A percentile compares a stretch with the other conserved stretches of the same genome.
Evolutionary conservation across 2,329 filamentous ascomycete species (phyloP).

Genomic region (Cryphonectria radicalis): DNA sequence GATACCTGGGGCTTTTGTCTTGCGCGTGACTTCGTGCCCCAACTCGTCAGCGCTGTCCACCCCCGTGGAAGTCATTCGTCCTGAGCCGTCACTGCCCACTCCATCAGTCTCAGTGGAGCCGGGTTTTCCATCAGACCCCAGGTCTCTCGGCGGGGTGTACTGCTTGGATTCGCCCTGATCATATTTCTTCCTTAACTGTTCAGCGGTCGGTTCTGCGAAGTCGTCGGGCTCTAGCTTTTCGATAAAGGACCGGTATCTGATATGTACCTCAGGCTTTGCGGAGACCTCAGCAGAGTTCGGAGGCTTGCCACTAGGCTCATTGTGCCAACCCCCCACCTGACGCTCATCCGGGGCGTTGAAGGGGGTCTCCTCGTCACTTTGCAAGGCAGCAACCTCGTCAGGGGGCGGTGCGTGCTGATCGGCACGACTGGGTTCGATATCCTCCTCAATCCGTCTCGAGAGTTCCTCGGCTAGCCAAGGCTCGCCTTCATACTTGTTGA

Average conservation of each 20-base stretch:
- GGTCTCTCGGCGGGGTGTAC: constrained; percentile 33
- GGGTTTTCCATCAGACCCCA: constrained; percentile 34
- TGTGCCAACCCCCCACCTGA: constrained; percentile 36
- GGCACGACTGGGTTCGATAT: constrained; percentile 35
- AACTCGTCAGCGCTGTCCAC: constrained; percentile 37
- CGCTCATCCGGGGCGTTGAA: constrained; percentile 51
- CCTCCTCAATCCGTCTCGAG: constrained; percentile 35
- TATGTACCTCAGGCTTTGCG: constrained; percentile 22
- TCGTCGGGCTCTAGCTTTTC: constrained; percentile 12
- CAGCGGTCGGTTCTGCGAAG: neutral
- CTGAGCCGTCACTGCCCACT: constrained; percentile 21
- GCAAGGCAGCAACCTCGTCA: constrained; percentile 37
- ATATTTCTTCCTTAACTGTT: constrained; percentile 20
- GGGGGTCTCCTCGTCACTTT: constrained; percentile 37
- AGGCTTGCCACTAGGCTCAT: constrained; percentile 31
- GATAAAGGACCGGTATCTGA: constrained; percentile 1
- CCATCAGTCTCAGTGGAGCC: neutral
- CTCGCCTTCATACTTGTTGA: constrained; percentile 43
- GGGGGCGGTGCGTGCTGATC: constrained; percentile 40
- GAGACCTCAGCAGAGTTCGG: constrained; percentile 33
- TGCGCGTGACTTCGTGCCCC: constrained; percentile 34
- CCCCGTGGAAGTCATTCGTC: neutral
- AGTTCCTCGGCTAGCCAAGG: constrained; percentile 42
- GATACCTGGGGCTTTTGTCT: constrained; percentile 18
- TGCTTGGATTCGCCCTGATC: constrained; percentile 27